Base-by-base conservation (phyloP, 1,284 basidiomycete species). In the Rhodotorula sp. region DNA sequence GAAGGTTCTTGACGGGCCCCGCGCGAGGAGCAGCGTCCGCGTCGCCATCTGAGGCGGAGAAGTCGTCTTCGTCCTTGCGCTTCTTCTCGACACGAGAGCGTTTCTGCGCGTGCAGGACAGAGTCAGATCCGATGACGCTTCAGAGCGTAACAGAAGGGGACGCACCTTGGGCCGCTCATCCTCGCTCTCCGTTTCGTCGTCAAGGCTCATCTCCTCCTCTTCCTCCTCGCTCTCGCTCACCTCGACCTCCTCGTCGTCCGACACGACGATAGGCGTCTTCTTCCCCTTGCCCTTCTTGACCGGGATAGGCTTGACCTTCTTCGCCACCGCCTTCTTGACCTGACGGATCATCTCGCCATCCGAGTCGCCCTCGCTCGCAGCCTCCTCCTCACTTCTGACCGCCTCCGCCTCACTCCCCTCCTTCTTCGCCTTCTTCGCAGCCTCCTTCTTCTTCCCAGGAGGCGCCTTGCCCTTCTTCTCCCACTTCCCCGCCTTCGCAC, bases 381-480 rank as follows among this genome's bases (percentile, higher is more conserved):
- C 8, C 3, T 51, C 24, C 9, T 15, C 49, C 27, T 51, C 49
- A n/a, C 49, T n/a, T 5, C 49, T 11, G 13, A 51, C 27, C 11
- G 49, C 49, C 44, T 20, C 65, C 19, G 34, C 53, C 30, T 57
- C 59, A n/a, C 30, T 20, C 27, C 53, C 44, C 22, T 24, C 51
- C 59, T 66, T 69, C 52, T 56, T 64, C 52, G 49, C 52, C 47
- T 57, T 56, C 34, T 61, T 55, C 7, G 46, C 62, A 7, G 15
- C 62, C 47, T 46, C 36, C 44, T 47, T n/a, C 29, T 22, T 36
- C 39, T 19, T 30, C n/a, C n/a, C n/a, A 15, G 22, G 13, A 48
- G 20, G 8, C 17, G 48, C 39, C 46, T 27, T 49, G n/a, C 17
- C 30, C 32, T 39, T 56, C 55, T 47, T 46, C 20, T 44, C 48